Conservation (phyloP, 352 stramenopile species). For the Discostella stelligera region DNA sequence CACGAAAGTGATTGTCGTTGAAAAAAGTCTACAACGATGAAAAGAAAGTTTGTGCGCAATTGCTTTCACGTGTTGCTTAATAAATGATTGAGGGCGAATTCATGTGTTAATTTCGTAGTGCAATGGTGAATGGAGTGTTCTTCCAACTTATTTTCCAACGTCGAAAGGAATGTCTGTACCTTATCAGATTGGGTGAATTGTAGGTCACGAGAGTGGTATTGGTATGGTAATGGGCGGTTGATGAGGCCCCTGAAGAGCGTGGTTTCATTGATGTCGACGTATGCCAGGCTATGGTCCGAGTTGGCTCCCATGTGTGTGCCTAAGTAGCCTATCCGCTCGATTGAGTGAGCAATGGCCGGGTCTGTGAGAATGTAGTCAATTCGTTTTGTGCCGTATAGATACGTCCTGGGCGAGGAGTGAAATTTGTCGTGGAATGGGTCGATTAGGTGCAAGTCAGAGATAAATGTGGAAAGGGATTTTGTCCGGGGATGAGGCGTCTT, state of each 20-base stretch:
- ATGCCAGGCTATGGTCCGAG: conserved; percentile 13
- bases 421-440: conserved; percentile 12
- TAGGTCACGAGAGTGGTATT: conserved; percentile 5
- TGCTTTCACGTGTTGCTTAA: no score
- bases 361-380: conserved; percentile 13
- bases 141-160: not conserved
- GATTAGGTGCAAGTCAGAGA: not conserved
- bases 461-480: conserved; percentile 1
- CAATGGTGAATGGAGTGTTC: not conserved
- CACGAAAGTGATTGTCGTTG: no score
- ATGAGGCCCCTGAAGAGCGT: conserved; percentile 2
- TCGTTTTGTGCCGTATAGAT: not conserved
- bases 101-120: not conserved
- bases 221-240: conserved; percentile 7
- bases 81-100: not conserved
- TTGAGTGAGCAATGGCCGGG: not conserved
- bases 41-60: no score
- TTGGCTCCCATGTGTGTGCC: conserved; percentile 6
- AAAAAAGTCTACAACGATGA: no score
- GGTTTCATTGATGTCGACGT: conserved; percentile 6
- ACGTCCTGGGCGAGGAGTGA: not conserved
- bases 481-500: no score
- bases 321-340: conserved; percentile 7
- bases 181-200: conserved; percentile 11
- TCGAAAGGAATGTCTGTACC: not conserved